Evolutionary conservation across 352 stramenopile genomes (phyloP), one percentile per base, ranked within the genome.

Genomic region (Globisporangium nodosum): DNA sequence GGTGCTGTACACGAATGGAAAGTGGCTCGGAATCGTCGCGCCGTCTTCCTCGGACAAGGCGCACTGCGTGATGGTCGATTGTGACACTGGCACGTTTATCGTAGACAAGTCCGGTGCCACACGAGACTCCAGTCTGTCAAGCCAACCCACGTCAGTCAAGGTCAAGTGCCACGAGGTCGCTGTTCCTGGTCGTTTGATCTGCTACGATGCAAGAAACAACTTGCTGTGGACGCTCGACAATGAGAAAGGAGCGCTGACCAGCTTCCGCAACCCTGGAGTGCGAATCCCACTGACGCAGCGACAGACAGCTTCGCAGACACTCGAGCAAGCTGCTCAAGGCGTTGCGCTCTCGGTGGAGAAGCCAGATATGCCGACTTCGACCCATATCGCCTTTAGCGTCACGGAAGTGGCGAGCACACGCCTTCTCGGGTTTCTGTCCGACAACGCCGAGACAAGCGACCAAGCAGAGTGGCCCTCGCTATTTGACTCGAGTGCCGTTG

Each of bases 151-250:
- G 9, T 9, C 24, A 30, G 7, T 24, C 45, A 71, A 66, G 27
- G 7, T 24, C 45, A 71, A 66, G 27, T 77, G 61, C 27, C 70
- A 72, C 35, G 69, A 78, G 35, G 58, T 63, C 6, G 33, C 55
- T 9, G 4, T 75, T 20, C 54, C 57, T 0, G 62, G 68, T 49
- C 54, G 48, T 1, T 68, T 66, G 0, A 64, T 74, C 24, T 88
- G 75, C 49, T 91, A 88, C 49, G 74, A 78, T 52, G 70, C 63
- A 18, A 71, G 64, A 46, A 81, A 78, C 54, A 80, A 82, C 21
- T 39, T 87, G 35, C 31, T 82, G 8, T 82, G 71, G 67, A 31
- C 66, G 11, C 73, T 80, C 20, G 64, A 79, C 40, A 58, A 51
- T 15, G n/a, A 52, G 20, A 73, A 78, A 24, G 63, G 57, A 11